Percentiles rank a stretch among this genome's conserved stretches.
Conservation (phyloP, 139 green algal species). For the Tetradesmus lagerheimii region DNA sequence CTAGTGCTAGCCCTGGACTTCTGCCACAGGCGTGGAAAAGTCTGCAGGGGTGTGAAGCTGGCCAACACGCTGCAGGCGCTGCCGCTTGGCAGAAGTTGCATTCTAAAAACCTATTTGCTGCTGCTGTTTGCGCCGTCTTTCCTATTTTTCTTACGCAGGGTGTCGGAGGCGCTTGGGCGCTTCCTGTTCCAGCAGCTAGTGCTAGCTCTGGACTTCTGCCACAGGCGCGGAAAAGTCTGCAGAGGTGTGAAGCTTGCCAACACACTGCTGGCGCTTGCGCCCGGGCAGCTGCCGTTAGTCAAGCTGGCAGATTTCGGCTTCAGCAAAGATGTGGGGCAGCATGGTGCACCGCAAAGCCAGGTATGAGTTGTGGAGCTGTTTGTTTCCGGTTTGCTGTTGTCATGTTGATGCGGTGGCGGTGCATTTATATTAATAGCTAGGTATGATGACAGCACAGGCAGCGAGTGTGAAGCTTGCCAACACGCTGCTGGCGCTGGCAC, state of each 20-base stretch:
- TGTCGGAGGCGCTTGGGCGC: slow-evolving; percentile 68
- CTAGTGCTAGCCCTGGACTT: slow-evolving; percentile 73
- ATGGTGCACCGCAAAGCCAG: slow-evolving; percentile 60
- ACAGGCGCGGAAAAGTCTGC: slow-evolving; percentile 63
- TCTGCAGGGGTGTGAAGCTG: slow-evolving; percentile 81
- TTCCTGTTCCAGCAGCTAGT: slow-evolving; percentile 85
- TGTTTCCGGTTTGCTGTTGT: too few species aligned
- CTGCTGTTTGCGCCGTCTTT: too few species aligned
- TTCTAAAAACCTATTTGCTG: too few species aligned
- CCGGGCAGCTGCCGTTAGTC: slow-evolving; percentile 76
- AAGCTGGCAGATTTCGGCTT: slow-evolving; percentile 88
- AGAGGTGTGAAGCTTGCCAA: slow-evolving; percentile 82
- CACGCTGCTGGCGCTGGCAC: slow-evolving; percentile 77
- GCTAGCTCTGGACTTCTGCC: slow-evolving; percentile 71
- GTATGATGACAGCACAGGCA: too few species aligned
- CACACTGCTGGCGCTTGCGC: too few species aligned
- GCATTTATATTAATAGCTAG: too few species aligned
- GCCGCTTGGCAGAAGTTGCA: too few species aligned
- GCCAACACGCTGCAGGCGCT: too few species aligned
- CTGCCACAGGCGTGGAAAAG: slow-evolving; percentile 62
- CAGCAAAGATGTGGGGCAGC: slow-evolving; percentile 60
- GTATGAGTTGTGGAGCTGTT: slow-evolving; percentile 37
- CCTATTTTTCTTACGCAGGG: slow-evolving; percentile 66
- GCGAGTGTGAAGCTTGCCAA: too few species aligned
- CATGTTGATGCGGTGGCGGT: too few species aligned